Conservation (phyloP, 2,329 filamentous ascomycete species). For the Hypoxylon sp. region DNA sequence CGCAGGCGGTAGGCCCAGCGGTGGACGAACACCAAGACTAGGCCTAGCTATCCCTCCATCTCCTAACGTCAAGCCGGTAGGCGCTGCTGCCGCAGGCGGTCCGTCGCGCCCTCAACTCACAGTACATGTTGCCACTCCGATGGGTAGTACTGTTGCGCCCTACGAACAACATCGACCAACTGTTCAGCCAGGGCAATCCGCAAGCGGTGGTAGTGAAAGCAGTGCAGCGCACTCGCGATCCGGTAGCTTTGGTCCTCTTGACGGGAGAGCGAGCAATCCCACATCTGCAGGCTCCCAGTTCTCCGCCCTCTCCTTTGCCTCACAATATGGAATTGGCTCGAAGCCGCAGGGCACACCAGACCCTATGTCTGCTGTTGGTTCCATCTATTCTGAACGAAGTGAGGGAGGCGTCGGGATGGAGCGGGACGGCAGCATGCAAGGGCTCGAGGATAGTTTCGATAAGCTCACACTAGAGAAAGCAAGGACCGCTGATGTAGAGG, state of each 20-base stretch:
- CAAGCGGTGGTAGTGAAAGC: slow-evolving; percentile 83
- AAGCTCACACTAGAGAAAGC: slow-evolving; percentile 86
- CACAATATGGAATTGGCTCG: slow-evolving; percentile 76
- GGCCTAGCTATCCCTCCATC: slow-evolving; percentile 93
- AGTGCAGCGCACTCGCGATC: slow-evolving; percentile 85
- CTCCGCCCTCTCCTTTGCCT: slow-evolving; percentile 85
- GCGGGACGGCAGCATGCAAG: slow-evolving; percentile 83
- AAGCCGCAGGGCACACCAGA: slow-evolving; percentile 80
- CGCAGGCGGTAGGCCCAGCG: slow-evolving; percentile 75
- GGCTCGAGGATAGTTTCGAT: slow-evolving; percentile 79
- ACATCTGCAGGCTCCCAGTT: slow-evolving; percentile 91
- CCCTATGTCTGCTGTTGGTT: slow-evolving; percentile 89
- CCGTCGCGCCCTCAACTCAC: slow-evolving; percentile 75
- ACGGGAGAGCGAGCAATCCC: slow-evolving; percentile 83
- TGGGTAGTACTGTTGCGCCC: slow-evolving; percentile 81
- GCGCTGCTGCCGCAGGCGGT: slow-evolving; percentile 63
- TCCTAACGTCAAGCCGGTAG: slow-evolving; percentile 83
- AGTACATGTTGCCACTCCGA: slow-evolving; percentile 88
- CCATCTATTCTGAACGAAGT: slow-evolving; percentile 84
- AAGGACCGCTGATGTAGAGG: slow-evolving; percentile 88
- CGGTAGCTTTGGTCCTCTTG: slow-evolving; percentile 84
- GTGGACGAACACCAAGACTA: slow-evolving; percentile 79
- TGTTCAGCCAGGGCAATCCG: slow-evolving; percentile 73
- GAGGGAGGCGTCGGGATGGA: slow-evolving; percentile 85
- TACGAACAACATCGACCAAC: slow-evolving; percentile 73